Percentiles rank a stretch among this genome's conserved stretches.
Conservation (phyloP, 1,284 basidiomycete genomes). For the Irpex lacteus region DNA sequence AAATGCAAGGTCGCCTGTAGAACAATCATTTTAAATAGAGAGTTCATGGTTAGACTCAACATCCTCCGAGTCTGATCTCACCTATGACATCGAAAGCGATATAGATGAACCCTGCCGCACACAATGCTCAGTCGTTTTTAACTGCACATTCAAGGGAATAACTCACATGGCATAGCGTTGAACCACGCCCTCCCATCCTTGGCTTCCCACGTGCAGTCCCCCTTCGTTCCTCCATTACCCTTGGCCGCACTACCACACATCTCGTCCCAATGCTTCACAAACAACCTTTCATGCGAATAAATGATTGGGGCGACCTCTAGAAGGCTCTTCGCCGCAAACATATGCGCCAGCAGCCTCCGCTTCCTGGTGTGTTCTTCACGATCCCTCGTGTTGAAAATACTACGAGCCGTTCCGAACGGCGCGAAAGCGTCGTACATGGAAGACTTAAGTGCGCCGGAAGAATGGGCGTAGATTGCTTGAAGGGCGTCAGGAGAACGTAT, state of each 20-base stretch:
- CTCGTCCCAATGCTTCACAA: not conserved
- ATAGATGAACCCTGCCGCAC: not conserved
- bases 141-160: not conserved
- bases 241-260: not conserved
- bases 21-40: not conserved
- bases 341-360: not conserved
- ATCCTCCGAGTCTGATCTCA: not conserved
- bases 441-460: conserved; percentile 69
- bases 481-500: conserved; percentile 79
- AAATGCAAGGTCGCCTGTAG: conserved; percentile 64
- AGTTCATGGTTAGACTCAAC: too few relatives aligned
- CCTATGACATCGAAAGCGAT: not conserved
- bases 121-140: not conserved
- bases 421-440: conserved; percentile 68
- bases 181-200: not conserved
- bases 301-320: not conserved
- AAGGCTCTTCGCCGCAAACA: not conserved
- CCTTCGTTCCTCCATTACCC: not conserved
- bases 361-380: not conserved
- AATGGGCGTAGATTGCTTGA: conserved; percentile 69
- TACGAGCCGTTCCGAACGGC: conserved; percentile 41
- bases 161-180: not conserved
- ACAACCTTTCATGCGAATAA: not conserved
- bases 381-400: not conserved
- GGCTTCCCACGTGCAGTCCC: not conserved